Base-by-base conservation (phyloP, 208 protist species). In the Crithidia acanthocephali region DNA sequence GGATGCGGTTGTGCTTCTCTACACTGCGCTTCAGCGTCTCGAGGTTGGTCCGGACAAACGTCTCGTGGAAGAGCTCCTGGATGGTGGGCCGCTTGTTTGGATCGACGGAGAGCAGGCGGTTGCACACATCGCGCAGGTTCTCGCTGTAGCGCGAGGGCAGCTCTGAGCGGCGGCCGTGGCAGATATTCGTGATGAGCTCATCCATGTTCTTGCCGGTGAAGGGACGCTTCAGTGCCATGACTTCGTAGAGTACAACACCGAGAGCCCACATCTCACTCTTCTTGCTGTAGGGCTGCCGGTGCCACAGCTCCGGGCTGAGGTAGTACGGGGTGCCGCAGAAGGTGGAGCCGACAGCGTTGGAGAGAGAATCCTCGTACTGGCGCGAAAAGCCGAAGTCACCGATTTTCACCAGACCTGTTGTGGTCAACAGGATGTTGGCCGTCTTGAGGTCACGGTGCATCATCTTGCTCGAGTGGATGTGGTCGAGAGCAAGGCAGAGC, bases 191-290 rank as follows among this genome's bases (percentile, higher is more conserved):
- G 73, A 93, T 92, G 25, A 97, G 79, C 62, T 92, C 87, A 58
- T 90, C 85, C 80, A 95, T 88, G 78, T 92, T 97, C n/a, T 80
- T 79, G 37, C 88, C 90, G 28, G 79, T 81, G 73, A 97, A 97
- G 20, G 92, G 88, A 32, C 89, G 92, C 66, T 86, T 83, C 16
- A 94, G 74, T 4, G 86, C 85, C 69, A 94, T 93, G 20, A 97
- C 80, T 56, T 97, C 92, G 67, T 95, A 97, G 35, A 97, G 76
- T 28, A 95, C 81, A 0, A 91, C 87, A 10, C 92, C 92, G 3
- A 98, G 76, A 0, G 91, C 83, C 96, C 96, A 98, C 82, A 98
- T 93, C 68, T 98, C 96, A 37, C 78, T 85, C 79, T 98, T 98
- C 55, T 96, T 90, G 80, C 95, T 97, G 84, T 98, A 98, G 47